Conservation (phyloP, 768 basidiomycete species). For the Lentinula boryana region DNA sequence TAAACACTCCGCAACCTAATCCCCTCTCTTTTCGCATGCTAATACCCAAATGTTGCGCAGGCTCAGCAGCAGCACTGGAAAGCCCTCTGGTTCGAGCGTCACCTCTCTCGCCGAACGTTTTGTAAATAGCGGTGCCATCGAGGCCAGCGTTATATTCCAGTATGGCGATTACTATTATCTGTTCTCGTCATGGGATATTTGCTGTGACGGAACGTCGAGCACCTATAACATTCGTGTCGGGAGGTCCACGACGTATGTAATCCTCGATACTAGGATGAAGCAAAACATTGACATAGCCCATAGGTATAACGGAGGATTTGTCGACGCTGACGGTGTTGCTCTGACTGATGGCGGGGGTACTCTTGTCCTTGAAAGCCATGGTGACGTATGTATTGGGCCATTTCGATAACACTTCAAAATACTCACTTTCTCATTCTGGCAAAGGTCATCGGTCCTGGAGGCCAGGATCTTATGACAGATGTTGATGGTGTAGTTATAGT, state of each 20-base stretch:
- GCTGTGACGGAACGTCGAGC: slow-evolving; percentile 44
- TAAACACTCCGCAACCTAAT: slow-evolving; percentile 5
- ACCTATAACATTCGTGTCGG: slow-evolving; percentile 60
- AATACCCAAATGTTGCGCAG: slow-evolving; percentile 9
- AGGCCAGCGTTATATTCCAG: slow-evolving; percentile 43
- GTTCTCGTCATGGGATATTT: slow-evolving; percentile 51
- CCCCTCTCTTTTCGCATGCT: neutral
- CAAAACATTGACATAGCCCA: slow-evolving; percentile 23
- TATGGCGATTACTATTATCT: slow-evolving; percentile 43
- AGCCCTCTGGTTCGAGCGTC: slow-evolving; percentile 29
- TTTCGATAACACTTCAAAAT: neutral
- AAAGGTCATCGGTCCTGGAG: slow-evolving; percentile 49
- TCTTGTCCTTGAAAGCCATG: slow-evolving; percentile 40
- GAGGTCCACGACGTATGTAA: slow-evolving; percentile 34
- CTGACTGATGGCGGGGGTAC: slow-evolving; percentile 47
- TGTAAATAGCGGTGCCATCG: slow-evolving; percentile 35
- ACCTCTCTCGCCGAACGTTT: slow-evolving; percentile 32
- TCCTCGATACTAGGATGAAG: neutral
- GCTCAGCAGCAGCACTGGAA: slow-evolving; percentile 36
- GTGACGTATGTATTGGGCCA: slow-evolving; percentile 13
- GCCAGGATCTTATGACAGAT: slow-evolving; percentile 44
- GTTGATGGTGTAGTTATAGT: slow-evolving; percentile 39
- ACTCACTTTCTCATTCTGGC: neutral
- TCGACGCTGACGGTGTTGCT: slow-evolving; percentile 39
- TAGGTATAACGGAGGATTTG: slow-evolving; percentile 25